These are phyloP conservation scores for Scheffersomyces segobiensis DNA, from an alignment of 1,139 yeast genomes.

Conservation along the genomic window DNA sequence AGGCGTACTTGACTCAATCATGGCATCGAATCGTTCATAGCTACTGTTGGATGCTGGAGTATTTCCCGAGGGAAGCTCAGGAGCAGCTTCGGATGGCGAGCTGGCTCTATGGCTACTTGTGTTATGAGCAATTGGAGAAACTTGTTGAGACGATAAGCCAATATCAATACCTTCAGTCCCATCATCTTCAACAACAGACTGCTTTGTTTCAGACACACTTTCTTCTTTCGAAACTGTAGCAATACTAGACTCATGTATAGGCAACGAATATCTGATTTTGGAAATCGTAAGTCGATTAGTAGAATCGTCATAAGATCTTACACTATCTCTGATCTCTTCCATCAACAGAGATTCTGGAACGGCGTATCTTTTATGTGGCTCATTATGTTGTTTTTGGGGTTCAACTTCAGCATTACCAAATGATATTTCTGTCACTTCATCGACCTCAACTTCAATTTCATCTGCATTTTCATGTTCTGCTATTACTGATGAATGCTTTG, in stretches of 20 bases:
- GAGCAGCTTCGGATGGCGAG: not conserved
- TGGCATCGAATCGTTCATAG: conserved; percentile 9
- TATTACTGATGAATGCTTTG: not conserved
- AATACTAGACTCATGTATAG: not conserved
- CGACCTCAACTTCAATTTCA: not conserved
- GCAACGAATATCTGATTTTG: not conserved
- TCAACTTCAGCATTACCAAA: not conserved
- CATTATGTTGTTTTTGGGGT: not conserved
- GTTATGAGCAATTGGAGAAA: not conserved
- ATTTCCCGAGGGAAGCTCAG: not conserved
- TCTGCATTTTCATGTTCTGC: not conserved
- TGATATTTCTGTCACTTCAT: not conserved
- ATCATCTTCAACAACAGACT: not conserved
- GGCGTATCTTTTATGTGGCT: not conserved
- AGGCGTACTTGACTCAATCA: conserved; percentile 23
- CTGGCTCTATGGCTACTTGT: not conserved
- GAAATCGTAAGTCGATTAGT: not conserved
- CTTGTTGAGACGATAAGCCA: not conserved
- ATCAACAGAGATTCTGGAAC: not conserved
- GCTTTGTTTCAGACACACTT: not conserved
- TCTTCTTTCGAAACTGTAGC: not conserved
- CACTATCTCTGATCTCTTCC: not conserved
- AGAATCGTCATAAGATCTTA: not conserved
- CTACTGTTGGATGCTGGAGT: not conserved
- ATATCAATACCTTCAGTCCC: not conserved